Conservation (phyloP, 2,329 filamentous ascomycete species). For the Fusarium illudens region DNA sequence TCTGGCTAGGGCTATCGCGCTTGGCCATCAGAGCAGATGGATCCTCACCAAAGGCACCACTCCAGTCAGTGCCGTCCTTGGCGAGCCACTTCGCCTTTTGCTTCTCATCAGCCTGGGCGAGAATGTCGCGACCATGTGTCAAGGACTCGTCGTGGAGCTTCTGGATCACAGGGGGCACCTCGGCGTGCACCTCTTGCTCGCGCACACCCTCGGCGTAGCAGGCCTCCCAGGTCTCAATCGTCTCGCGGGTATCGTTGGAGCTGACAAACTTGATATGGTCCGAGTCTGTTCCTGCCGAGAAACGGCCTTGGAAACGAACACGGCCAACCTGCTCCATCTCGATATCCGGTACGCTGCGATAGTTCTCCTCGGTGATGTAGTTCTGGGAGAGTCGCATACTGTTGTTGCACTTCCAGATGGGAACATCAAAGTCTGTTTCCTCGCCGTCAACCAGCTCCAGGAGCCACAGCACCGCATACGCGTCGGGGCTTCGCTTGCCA, state of each 20-base stretch:
- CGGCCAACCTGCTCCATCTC: slow-evolving; percentile 83
- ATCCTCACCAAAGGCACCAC: slow-evolving; percentile 82
- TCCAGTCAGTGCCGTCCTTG: slow-evolving; percentile 86
- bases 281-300: slow-evolving; percentile 90
- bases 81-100: slow-evolving; percentile 81
- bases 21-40: slow-evolving; percentile 61
- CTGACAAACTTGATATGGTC: slow-evolving; percentile 84
- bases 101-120: slow-evolving; percentile 75
- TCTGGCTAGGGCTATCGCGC: slow-evolving; percentile 38
- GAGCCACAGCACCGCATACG: slow-evolving; percentile 86
- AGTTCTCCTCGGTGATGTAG: slow-evolving; percentile 86
- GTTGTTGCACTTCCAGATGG: slow-evolving; percentile 86
- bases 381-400: slow-evolving; percentile 84
- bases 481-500: slow-evolving; percentile 74
- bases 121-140: slow-evolving; percentile 79
- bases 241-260: slow-evolving; percentile 90
- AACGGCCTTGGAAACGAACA: slow-evolving; percentile 79
- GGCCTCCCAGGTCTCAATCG: slow-evolving; percentile 93
- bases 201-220: slow-evolving; percentile 89
- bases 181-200: slow-evolving; percentile 71
- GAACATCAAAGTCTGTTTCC: slow-evolving; percentile 80
- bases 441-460: slow-evolving; percentile 85
- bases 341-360: slow-evolving; percentile 73
- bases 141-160: slow-evolving; percentile 84
- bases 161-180: slow-evolving; percentile 76